Conservation (phyloP, 352 stramenopile genomes). For the Blastocystis sp. region DNA sequence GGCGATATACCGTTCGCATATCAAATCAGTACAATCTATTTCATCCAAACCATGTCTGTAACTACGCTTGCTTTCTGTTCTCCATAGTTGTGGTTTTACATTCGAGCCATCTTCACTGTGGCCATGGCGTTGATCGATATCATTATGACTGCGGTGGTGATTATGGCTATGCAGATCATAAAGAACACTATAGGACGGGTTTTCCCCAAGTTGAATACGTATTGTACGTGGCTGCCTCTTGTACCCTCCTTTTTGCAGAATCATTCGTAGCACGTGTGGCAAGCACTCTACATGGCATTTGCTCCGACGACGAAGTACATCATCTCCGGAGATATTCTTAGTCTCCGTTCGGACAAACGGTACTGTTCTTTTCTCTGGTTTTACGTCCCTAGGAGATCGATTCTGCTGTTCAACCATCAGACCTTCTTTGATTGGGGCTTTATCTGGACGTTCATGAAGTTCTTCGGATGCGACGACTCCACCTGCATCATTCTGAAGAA, state of each 20-base stretch:
- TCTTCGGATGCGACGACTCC: not conserved
- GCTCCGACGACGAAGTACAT: not conserved
- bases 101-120: not conserved
- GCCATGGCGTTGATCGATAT: not conserved
- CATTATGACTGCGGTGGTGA: not conserved
- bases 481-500: conserved; percentile 19
- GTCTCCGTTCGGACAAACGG: not conserved
- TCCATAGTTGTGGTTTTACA: not conserved
- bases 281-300: not conserved
- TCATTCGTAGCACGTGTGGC: not conserved
- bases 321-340: not conserved
- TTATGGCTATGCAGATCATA: not conserved
- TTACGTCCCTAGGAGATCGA: not conserved
- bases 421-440: conserved; percentile 24
- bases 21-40: too few species aligned
- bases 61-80: not conserved
- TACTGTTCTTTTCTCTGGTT: not conserved
- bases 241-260: not conserved
- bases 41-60: too few species aligned
- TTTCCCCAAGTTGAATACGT: not conserved
- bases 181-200: not conserved
- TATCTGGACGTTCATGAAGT: not conserved
- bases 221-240: not conserved
- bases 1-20: too few species aligned
- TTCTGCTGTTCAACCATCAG: conserved; percentile 34